Conservation (phyloP, 129 eudicot genomes). For the Sambucus nigra region DNA sequence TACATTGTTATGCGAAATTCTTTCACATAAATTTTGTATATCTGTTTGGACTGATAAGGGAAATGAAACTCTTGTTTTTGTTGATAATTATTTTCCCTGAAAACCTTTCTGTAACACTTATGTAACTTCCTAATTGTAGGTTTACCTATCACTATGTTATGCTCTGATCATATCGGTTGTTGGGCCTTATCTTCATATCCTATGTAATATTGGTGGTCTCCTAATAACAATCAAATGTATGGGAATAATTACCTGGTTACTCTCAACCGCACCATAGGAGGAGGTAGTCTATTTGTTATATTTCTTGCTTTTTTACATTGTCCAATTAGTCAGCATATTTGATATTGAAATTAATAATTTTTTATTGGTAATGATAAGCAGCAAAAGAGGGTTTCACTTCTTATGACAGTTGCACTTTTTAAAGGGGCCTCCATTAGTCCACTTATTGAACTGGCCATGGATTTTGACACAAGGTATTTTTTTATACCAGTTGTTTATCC, state of each 20-base stretch:
- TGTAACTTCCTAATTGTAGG: constrained; percentile 29
- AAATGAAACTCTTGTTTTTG: no score
- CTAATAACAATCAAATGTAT: constrained; percentile 58
- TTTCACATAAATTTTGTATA: no score
- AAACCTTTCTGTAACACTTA: no score
- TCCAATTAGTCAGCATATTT: neutral
- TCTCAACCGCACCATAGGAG: constrained; percentile 43
- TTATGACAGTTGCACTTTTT: constrained; percentile 70
- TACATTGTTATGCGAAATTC: neutral
- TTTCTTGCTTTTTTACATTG: neutral
- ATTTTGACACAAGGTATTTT: constrained; percentile 57
- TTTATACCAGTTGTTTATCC: no score
- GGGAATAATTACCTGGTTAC: constrained; percentile 64
- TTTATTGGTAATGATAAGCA: constrained; percentile 18
- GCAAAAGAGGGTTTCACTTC: constrained; percentile 63
- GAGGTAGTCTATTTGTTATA: constrained; percentile 37
- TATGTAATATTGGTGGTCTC: constrained; percentile 87
- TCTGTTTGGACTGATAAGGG: no score
- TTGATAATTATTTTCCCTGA: neutral
- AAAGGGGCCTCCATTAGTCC: constrained; percentile 94
- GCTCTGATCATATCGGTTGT: constrained; percentile 78
- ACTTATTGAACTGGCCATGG: constrained; percentile 55
- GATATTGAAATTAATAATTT: neutral
- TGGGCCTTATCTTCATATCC: constrained; percentile 86
- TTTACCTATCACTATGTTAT: constrained; percentile 76